Percentiles rank a stretch among this genome's conserved stretches.
phyloP scores from a whole-genome alignment of 202 grass and related monocot species.

The Zizania palustris region DNA sequence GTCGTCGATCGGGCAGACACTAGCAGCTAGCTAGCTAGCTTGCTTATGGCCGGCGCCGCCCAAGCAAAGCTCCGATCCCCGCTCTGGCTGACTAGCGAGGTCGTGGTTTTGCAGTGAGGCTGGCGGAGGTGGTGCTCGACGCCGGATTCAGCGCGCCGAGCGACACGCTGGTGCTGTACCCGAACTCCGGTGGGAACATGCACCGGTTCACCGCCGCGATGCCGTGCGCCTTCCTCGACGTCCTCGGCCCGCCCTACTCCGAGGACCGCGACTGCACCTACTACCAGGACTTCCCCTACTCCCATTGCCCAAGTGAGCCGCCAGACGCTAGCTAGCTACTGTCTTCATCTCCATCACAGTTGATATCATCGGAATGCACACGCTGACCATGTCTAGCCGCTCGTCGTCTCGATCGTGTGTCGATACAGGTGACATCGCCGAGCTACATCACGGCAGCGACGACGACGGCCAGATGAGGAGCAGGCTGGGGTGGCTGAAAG shows the following conservation, averaged over 20 bases:
- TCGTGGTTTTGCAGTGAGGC: slow-evolving; percentile 36
- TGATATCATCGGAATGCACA: too few relatives aligned
- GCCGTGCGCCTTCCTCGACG: slow-evolving; percentile 66
- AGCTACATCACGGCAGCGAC: background rate
- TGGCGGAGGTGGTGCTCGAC: slow-evolving; percentile 59
- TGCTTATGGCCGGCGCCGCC: too few relatives aligned
- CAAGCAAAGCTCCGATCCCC: too few relatives aligned
- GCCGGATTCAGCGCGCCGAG: slow-evolving; percentile 56
- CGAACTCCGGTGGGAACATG: slow-evolving; percentile 73
- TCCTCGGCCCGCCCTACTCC: slow-evolving; percentile 72
- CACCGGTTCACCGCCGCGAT: slow-evolving; percentile 60
- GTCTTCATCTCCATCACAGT: too few relatives aligned
- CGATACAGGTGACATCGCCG: background rate
- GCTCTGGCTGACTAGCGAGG: background rate
- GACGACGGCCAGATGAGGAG: background rate
- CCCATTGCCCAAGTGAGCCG: background rate
- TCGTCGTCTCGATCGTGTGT: too few relatives aligned
- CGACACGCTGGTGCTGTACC: slow-evolving; percentile 61
- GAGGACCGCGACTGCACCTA: slow-evolving; percentile 65
- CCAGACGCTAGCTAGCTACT: too few relatives aligned
- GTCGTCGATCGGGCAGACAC: too few relatives aligned
- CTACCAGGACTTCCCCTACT: slow-evolving; percentile 59
- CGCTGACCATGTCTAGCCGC: too few relatives aligned
- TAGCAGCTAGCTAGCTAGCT: too few relatives aligned
- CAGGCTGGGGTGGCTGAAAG: slow-evolving; percentile 35